Percentiles rank a stretch among this genome's conserved stretches.
phyloP scores from a whole-genome alignment of 495 filamentous ascomycete species.

The Penicillium cosmopolitanum region DNA sequence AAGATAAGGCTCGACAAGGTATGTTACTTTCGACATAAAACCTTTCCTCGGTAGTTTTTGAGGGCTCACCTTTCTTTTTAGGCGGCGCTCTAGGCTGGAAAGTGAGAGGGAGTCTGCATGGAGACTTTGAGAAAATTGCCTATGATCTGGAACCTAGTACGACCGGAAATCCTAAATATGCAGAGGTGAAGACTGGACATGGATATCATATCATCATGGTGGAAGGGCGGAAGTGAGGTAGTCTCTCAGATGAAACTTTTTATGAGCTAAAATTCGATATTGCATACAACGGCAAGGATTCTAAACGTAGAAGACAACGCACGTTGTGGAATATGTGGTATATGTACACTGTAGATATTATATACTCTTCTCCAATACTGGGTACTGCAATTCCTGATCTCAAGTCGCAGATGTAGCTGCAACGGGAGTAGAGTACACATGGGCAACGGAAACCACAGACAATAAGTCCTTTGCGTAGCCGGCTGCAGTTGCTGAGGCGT shows the following conservation, averaged over 20 bases:
- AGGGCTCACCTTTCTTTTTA: conserved; percentile 26
- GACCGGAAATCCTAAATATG: conserved; percentile 74
- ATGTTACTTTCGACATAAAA: conserved; percentile 18
- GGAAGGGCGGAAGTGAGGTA: conserved; percentile 64
- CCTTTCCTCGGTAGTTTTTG: not conserved
- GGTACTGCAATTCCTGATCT: no score
- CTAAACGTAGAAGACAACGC: no score
- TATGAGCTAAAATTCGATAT: not conserved
- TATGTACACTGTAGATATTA: no score
- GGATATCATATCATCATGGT: conserved; percentile 98
- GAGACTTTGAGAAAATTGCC: conserved; percentile 79
- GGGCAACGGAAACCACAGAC: no score
- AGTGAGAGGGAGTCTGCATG: conserved; percentile 69
- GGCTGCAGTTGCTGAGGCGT: not conserved
- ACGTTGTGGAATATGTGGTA: no score
- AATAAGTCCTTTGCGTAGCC: no score
- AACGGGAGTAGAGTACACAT: no score
- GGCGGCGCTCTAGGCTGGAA: conserved; percentile 88
- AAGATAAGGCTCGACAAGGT: conserved; percentile 89
- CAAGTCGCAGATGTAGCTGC: no score
- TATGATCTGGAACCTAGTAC: conserved; percentile 78
- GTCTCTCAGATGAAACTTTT: not conserved
- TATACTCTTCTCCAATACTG: no score
- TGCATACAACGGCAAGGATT: not conserved
- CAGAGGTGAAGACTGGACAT: conserved; percentile 78